A percentile compares a stretch with the other conserved stretches of the same genome.
phyloP scores from a whole-genome alignment of 257 asterid species.

The Nicotiana otophora region DNA sequence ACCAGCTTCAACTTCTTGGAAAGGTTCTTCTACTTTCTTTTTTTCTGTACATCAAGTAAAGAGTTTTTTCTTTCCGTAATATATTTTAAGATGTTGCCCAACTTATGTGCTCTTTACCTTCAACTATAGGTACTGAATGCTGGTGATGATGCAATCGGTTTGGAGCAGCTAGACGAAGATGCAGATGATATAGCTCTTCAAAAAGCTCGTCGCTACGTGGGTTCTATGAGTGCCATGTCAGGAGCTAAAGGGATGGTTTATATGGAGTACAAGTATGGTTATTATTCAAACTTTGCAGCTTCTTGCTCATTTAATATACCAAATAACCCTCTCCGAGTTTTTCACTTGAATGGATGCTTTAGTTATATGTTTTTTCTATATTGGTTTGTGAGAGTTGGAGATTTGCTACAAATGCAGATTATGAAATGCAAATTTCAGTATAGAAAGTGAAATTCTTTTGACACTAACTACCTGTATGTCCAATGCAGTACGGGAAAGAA shows the following conservation, averaged over 20 bases:
- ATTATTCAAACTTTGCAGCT: not conserved
- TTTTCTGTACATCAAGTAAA: not conserved
- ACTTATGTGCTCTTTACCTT: not conserved
- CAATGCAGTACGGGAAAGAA: conserved; percentile 43
- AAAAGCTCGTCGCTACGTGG: conserved; percentile 70
- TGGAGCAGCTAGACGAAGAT: conserved; percentile 96
- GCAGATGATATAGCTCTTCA: conserved; percentile 87
- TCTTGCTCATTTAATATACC: not conserved
- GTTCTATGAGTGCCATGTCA: conserved; percentile 90
- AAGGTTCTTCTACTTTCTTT: conserved; percentile 41
- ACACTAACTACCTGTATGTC: not conserved
- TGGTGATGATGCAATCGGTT: conserved; percentile 82
- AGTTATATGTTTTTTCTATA: too few species aligned
- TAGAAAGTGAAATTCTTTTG: not conserved
- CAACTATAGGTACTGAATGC: conserved; percentile 68
- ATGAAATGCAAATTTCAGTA: not conserved
- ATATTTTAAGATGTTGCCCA: not conserved
- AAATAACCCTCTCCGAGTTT: not conserved
- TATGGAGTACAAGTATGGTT: conserved; percentile 76
- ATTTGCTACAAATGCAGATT: not conserved
- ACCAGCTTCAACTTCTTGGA: conserved; percentile 76
- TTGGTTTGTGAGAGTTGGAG: too few species aligned
- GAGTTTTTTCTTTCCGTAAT: not conserved
- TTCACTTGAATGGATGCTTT: not conserved
- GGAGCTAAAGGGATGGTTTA: conserved; percentile 91